Percentiles rank a stretch among this genome's conserved stretches.
Conservation (phyloP, 495 filamentous ascomycete genomes). For the Tuber indicum region DNA sequence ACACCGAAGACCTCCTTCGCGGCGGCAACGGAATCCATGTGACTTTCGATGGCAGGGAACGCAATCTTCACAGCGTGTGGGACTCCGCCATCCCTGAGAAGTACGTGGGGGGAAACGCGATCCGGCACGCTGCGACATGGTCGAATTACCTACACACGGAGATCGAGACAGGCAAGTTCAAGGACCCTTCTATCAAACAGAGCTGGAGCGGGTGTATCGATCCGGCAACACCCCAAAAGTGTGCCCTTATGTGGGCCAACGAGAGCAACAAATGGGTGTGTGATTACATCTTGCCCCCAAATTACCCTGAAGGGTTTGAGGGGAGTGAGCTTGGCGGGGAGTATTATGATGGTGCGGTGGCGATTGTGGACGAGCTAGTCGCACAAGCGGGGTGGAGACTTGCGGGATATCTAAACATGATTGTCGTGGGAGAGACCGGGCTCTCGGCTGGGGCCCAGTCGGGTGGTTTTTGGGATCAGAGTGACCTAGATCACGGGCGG, state of each 20-base stretch:
- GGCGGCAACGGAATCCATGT: conserved; percentile 60
- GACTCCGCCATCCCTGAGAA: conserved; percentile 58
- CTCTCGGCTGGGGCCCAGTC: conserved; percentile 4
- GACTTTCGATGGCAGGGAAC: conserved; percentile 47
- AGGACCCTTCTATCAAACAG: conserved; percentile 25
- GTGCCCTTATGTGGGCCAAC: conserved; percentile 55
- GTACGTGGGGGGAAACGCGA: conserved; percentile 49
- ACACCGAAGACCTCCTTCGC: conserved; percentile 54
- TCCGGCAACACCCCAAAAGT: conserved; percentile 47
- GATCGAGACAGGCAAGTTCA: conserved; percentile 53
- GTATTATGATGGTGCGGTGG: conserved; percentile 59
- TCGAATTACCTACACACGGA: conserved; percentile 48
- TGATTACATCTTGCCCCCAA: conserved; percentile 52
- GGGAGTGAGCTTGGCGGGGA: conserved; percentile 55
- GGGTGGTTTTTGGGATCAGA: conserved; percentile 5
- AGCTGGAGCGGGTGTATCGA: conserved; percentile 52
- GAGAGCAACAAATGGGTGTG: conserved; percentile 60
- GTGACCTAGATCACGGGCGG: neutral
- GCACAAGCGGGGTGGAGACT: conserved; percentile 68
- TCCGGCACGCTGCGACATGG: conserved; percentile 50
- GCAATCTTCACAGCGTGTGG: conserved; percentile 59
- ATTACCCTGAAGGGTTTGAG: conserved; percentile 49
- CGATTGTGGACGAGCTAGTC: conserved; percentile 64
- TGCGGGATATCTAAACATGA: conserved; percentile 56
- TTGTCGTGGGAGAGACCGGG: conserved; percentile 39